Conservation (phyloP, 805 yeast genomes). For the Diddensiella santjacobensis region DNA sequence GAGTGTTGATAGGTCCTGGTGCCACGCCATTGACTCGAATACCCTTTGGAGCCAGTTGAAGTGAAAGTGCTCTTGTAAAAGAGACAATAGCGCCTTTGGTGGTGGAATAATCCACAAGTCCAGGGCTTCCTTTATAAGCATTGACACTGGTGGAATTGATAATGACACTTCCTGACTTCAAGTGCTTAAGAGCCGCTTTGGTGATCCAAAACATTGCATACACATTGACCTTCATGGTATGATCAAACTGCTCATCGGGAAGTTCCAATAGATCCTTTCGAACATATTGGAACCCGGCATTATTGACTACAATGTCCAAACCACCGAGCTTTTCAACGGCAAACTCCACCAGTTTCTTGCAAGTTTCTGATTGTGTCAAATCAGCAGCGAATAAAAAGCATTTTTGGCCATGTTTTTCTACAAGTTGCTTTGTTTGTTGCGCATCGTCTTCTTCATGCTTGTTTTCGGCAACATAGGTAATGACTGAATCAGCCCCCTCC, state of each 20-base stretch:
- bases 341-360: not conserved
- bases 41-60: conserved; percentile 47
- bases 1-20: conserved; percentile 62
- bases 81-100: conserved; percentile 63
- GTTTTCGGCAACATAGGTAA: not conserved
- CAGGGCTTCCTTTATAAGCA: not conserved
- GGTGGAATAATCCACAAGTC: conserved; percentile 45
- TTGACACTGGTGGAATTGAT: conserved; percentile 1
- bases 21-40: conserved; percentile 59
- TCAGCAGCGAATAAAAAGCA: conserved; percentile 1
- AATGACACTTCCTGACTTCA: not conserved
- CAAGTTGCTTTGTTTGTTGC: not conserved
- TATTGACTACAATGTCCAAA: not conserved
- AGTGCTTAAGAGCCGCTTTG: not conserved
- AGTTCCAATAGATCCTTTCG: not conserved
- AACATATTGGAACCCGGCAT: conserved; percentile 1
- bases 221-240: conserved; percentile 1
- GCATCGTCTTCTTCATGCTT: not conserved
- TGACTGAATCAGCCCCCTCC: conserved; percentile 1
- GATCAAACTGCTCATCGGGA: conserved; percentile 3
- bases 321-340: conserved; percentile 2
- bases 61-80: conserved; percentile 52
- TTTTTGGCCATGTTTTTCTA: not conserved
- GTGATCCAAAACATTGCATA: conserved; percentile 3
- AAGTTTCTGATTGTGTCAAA: not conserved